A percentile compares a stretch with the other conserved stretches of the same genome.
phyloP scores from a whole-genome alignment of 768 basidiomycete species.

The Leccinum boreale region DNA sequence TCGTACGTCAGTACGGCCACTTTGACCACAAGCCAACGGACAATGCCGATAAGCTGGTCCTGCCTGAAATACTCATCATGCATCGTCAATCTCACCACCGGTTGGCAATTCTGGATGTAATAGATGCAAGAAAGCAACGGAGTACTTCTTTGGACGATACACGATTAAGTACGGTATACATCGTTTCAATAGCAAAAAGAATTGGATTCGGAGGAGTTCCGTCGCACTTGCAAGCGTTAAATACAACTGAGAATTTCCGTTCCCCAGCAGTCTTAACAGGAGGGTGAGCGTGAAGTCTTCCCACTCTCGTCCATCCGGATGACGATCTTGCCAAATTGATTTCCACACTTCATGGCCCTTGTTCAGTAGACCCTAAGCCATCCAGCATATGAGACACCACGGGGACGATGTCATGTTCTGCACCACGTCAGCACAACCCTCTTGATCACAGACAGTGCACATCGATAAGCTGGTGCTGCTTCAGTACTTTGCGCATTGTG shows the following conservation, averaged over 20 bases:
- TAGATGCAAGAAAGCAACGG: not conserved
- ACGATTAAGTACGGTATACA: not conserved
- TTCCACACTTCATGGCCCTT: constrained; percentile 64
- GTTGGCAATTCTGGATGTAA: constrained; percentile 56
- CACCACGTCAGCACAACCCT: constrained; percentile 16
- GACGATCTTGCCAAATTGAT: constrained; percentile 75
- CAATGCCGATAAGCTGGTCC: constrained; percentile 61
- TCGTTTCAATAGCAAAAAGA: not conserved
- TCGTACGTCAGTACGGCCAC: constrained; percentile 13
- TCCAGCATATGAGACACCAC: constrained; percentile 65
- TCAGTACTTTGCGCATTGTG: constrained; percentile 77
- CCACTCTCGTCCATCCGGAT: constrained; percentile 38
- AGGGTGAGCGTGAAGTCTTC: constrained; percentile 7
- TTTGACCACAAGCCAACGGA: not conserved
- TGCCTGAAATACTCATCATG: constrained; percentile 68
- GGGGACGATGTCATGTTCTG: constrained; percentile 63
- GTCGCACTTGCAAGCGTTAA: not conserved
- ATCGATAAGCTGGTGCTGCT: constrained; percentile 74
- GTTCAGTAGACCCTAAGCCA: constrained; percentile 59
- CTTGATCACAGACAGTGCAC: constrained; percentile 15
- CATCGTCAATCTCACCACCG: constrained; percentile 68
- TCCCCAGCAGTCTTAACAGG: not conserved
- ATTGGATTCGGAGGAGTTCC: not conserved
- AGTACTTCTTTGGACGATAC: not conserved
- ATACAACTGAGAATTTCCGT: not conserved